Evolutionary conservation across 2,329 filamentous ascomycete species (phyloP), one percentile per base, ranked within the genome.

Genomic region (Drechslerella dactyloides): DNA sequence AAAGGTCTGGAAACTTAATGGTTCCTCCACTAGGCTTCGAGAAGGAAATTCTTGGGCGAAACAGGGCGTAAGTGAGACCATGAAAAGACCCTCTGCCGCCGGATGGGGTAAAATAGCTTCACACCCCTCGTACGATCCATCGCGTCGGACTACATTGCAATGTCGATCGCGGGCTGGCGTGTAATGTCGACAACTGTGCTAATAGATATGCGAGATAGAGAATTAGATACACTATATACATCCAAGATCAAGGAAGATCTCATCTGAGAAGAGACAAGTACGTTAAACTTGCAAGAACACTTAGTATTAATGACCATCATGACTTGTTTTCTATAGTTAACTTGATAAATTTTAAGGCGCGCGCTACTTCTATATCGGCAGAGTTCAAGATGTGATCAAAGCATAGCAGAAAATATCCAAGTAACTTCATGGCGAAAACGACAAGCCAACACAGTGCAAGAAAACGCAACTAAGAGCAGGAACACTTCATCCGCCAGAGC

Each of bases 361-460:
- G 44, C 64, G 58, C 65, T 69, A 69, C 46, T 57, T 69, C 58
- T 69, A 63, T 52, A 69, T 54, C 15, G 53, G 33, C 42, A 54
- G 35, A 60, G 52, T 30, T 13, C 40, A 44, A 21, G 40, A 44
- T 33, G 23, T 46, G 42, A 60, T 40, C 19, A n/a, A 53, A 33
- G 4, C 3, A 8, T 33, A 33, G 27, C 27, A 33, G 27, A 3
- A 62, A 54, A 19, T 19, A 46, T 37, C n/a, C 5, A 54, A 63
- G 53, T 51, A 64, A 46, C 64, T 59, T 63, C 65, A 48, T 63
- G 46, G 23, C 17, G 40, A 64, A 58, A 46, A 33, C 27, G 27
- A 33, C 27, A 33, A 33, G 27, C 4, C 27, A 33, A 33, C 27
- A 8, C 27, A 33, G 27, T 37, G 21, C 57, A 51, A 64, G 40